phyloP scores from a whole-genome alignment of 1,284 basidiomycete species.

The Ceratobasidium sp. region DNA sequence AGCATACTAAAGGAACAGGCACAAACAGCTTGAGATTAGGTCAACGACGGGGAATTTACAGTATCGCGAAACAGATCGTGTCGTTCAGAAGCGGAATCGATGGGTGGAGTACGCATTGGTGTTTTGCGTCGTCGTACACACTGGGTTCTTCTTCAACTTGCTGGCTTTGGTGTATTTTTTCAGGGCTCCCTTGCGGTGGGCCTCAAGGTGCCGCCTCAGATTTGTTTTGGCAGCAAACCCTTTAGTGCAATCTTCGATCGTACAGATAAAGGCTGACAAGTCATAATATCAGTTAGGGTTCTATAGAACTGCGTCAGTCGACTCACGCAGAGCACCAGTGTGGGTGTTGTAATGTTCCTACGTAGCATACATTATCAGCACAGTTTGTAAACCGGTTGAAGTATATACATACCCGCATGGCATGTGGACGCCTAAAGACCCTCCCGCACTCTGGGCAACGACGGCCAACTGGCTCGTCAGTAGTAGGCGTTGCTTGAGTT shows the following conservation, averaged over 20 bases:
- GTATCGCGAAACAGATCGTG: no score
- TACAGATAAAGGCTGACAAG: slow-evolving; percentile 14
- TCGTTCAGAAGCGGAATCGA: slow-evolving; percentile 23
- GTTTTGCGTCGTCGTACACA: slow-evolving; percentile 28
- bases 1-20: no score
- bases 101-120: slow-evolving; percentile 17
- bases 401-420: slow-evolving; percentile 1
- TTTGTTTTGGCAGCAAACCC: slow-evolving; percentile 39
- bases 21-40: no score
- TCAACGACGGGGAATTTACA: no score
- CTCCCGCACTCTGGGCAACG: slow-evolving; percentile 28
- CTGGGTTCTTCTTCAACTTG: not conserved
- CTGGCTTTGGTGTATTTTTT: slow-evolving; percentile 1
- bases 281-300: not conserved
- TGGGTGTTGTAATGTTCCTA: slow-evolving; percentile 36
- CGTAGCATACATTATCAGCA: not conserved
- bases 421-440: slow-evolving; percentile 27
- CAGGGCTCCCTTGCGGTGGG: slow-evolving; percentile 16
- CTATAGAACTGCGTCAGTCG: not conserved
- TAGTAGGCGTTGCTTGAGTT: not conserved
- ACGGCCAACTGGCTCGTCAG: slow-evolving; percentile 10
- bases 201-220: slow-evolving; percentile 35
- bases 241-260: slow-evolving; percentile 6
- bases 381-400: not conserved
- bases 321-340: slow-evolving; percentile 28